These are phyloP conservation scores for Mikania micrantha DNA, from an alignment of 129 eudicot species.

Conservation along the genomic window DNA sequence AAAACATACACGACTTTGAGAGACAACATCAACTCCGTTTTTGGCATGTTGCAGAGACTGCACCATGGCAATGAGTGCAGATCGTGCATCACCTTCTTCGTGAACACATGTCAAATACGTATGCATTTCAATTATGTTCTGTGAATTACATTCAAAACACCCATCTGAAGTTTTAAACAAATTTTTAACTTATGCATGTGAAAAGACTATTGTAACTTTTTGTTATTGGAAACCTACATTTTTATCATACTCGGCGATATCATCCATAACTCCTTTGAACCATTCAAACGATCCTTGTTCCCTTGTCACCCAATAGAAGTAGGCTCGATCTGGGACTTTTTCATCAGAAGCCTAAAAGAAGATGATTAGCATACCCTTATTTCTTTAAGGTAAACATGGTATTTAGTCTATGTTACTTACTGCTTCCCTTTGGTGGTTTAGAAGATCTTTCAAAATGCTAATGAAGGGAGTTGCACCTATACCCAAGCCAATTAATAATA, in stretches of 20 bases:
- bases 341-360: slow-evolving; percentile 12
- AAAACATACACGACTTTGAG: slow-evolving; percentile 76
- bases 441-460: slow-evolving; percentile 80
- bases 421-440: slow-evolving; percentile 36
- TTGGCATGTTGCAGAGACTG: slow-evolving; percentile 94
- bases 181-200: neutral
- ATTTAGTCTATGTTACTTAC: slow-evolving; percentile 5
- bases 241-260: slow-evolving; percentile 67
- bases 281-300: slow-evolving; percentile 97
- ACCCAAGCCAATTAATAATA: slow-evolving; percentile 80
- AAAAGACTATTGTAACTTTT: neutral
- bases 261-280: slow-evolving; percentile 99
- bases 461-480: slow-evolving; percentile 97
- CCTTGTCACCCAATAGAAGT: slow-evolving; percentile 96
- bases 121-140: slow-evolving; percentile 90
- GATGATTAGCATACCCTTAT: slow-evolving; percentile 8
- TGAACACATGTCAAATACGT: slow-evolving; percentile 91
- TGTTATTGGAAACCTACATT: slow-evolving; percentile 36
- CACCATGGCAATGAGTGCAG: slow-evolving; percentile 96
- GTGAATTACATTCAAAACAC: slow-evolving; percentile 21
- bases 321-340: slow-evolving; percentile 75
- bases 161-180: neutral
- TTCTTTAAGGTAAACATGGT: slow-evolving; percentile 5
- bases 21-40: slow-evolving; percentile 92
- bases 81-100: slow-evolving; percentile 98